Evolutionary conservation across 805 yeast genomes (phyloP).

Genomic region (Yamadazyma phyllophila): DNA sequence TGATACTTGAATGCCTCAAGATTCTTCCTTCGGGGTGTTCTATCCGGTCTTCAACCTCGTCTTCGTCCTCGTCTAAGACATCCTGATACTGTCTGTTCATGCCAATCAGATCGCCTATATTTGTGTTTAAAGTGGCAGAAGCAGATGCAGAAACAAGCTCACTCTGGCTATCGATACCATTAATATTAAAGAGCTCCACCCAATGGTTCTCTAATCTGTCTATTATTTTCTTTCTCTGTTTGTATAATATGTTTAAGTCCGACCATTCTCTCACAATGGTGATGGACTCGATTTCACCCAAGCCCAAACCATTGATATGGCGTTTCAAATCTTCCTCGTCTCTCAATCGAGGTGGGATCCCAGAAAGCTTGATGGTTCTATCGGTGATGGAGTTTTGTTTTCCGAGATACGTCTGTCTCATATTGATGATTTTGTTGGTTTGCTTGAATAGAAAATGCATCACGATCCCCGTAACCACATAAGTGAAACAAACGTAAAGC

Average conservation of each 20-base stretch:
- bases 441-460: slow-evolving; percentile 61
- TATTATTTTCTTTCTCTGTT: slow-evolving; percentile 53
- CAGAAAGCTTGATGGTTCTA: slow-evolving; percentile 82
- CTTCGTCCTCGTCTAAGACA: slow-evolving; percentile 3
- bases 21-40: neutral
- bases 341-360: slow-evolving; percentile 81
- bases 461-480: slow-evolving; percentile 73
- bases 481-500: slow-evolving; percentile 86
- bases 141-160: slow-evolving; percentile 22
- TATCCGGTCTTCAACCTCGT: no score
- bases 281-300: slow-evolving; percentile 76
- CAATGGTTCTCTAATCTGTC: slow-evolving; percentile 52
- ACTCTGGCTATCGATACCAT: slow-evolving; percentile 26
- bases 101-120: slow-evolving; percentile 27
- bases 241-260: slow-evolving; percentile 62
- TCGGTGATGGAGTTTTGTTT: slow-evolving; percentile 87
- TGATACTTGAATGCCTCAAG: slow-evolving; percentile 16
- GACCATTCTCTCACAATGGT: slow-evolving; percentile 89
- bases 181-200: slow-evolving; percentile 31
- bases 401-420: slow-evolving; percentile 81
- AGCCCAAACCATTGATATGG: slow-evolving; percentile 73
- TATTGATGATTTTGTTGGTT: slow-evolving; percentile 68
- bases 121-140: slow-evolving; percentile 23
- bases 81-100: slow-evolving; percentile 16
- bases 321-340: slow-evolving; percentile 65